phyloP scores from a whole-genome alignment of 2,329 filamentous ascomycete genomes.

The Cladophialophora yegresii region DNA sequence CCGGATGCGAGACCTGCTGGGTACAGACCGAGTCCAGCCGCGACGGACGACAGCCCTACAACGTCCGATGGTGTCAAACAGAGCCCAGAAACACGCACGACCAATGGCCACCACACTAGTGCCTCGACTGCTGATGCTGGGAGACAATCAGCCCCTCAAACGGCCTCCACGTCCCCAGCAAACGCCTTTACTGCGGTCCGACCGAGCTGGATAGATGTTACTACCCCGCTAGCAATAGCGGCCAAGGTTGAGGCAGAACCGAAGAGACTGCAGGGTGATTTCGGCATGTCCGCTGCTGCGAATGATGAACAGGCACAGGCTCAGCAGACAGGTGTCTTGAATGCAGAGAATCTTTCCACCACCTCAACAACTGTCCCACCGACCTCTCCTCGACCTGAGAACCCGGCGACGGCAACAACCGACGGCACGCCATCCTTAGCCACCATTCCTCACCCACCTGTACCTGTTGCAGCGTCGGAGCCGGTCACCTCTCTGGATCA shows the following conservation, averaged over 20 bases:
- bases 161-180: slow-evolving; percentile 6
- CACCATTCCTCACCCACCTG: background rate
- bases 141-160: slow-evolving; percentile 9
- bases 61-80: slow-evolving; percentile 18
- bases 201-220: slow-evolving; percentile 15
- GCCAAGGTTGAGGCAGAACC: slow-evolving; percentile 21
- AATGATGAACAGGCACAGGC: background rate
- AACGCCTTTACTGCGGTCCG: slow-evolving; percentile 14
- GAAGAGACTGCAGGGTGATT: slow-evolving; percentile 31
- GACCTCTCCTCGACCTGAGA: background rate
- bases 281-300: slow-evolving; percentile 15
- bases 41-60: slow-evolving; percentile 23
- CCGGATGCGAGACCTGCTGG: slow-evolving; percentile 30
- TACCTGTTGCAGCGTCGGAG: background rate
- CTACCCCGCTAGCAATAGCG: slow-evolving; percentile 5
- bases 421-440: background rate
- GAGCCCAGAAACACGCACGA: slow-evolving; percentile 20
- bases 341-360: background rate
- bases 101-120: slow-evolving; percentile 16
- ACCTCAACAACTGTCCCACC: slow-evolving; percentile 4
- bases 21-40: slow-evolving; percentile 28
- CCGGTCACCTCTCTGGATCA: background rate
- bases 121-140: slow-evolving; percentile 6
- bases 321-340: background rate
- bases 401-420: background rate